These are phyloP conservation scores for Saccharomycopsis fermentans DNA, from an alignment of 805 yeast species.

Conservation along the genomic window DNA sequence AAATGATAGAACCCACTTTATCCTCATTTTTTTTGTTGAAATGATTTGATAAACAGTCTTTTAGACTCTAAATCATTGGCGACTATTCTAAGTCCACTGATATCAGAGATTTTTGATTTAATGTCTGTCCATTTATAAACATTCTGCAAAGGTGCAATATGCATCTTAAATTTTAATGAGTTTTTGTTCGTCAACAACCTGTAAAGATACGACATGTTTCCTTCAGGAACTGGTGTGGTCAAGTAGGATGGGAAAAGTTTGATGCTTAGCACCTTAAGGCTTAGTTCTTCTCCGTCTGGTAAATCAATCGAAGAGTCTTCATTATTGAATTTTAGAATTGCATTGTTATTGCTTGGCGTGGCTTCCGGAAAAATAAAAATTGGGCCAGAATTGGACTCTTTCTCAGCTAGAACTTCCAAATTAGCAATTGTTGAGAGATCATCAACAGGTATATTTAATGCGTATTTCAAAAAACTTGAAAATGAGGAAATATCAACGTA, in stretches of 20 bases:
- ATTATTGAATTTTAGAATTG: slow-evolving; percentile 42
- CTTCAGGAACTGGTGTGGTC: slow-evolving; percentile 14
- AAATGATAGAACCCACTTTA: too few species aligned
- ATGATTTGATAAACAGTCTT: slow-evolving; percentile 1
- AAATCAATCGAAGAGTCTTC: neutral
- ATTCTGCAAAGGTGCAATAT: neutral
- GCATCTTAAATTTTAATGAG: slow-evolving; percentile 1
- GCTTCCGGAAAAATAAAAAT: slow-evolving; percentile 67
- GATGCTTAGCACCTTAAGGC: slow-evolving; percentile 6
- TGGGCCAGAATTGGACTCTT: slow-evolving; percentile 8
- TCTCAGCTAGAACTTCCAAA: neutral
- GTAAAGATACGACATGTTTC: neutral
- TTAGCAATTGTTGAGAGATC: neutral
- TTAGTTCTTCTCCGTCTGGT: neutral
- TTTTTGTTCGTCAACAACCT: neutral
- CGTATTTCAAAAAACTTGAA: neutral
- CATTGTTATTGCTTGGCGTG: slow-evolving; percentile 75
- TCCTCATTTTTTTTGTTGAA: neutral
- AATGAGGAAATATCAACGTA: neutral
- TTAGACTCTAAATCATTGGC: slow-evolving; percentile 9
- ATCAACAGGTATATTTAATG: neutral
- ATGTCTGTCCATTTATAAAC: slow-evolving; percentile 1
- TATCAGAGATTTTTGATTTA: slow-evolving; percentile 3
- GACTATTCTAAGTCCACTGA: slow-evolving; percentile 9
- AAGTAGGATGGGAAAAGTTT: slow-evolving; percentile 9